Base-by-base conservation (phyloP, 306 rosid genomes). In the Lupinus albus region DNA sequence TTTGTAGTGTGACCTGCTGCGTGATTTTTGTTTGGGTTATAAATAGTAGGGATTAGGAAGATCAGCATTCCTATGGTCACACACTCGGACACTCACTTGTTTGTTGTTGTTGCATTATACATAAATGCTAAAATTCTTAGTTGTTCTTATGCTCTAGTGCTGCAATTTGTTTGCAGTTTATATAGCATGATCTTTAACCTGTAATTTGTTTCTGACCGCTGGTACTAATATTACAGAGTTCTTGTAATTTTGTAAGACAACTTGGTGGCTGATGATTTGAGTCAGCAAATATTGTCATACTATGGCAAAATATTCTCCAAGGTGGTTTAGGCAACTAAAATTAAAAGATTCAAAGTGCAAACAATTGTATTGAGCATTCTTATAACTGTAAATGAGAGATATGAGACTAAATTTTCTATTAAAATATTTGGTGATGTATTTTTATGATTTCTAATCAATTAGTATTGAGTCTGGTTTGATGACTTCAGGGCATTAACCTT, bases 311-410 rank as follows among this genome's bases (percentile, higher is more conserved):
- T 42, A 39, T 74, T 62, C 50, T 33, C 47, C 44, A 18, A 5
- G 49, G 28, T 17, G 71, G 48, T 16, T 78, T 45, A 38, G 20
- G 56, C 11, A 30, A 58, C 35, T 53, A 17, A 60, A 33, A 14
- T 39, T 55, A 67, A 11, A 46, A 46, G 20, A 21, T 62, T 39
- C 14, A 8, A 64, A 41, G 33, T 20, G 15, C 2, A 3, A 11
- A 64, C 58, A n/a, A 63, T 77, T 70, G 42, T 18, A 18, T 47
- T 51, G 74, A 42, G 28, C 53, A 49, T 62, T 44, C 61, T 8
- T 13, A 18, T 7, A 21, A 28, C 55, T 28, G 69, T 76, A 6
- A 6, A 32, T 6, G 6, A 46, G 55, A 25, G 15, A 11, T 15
- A 14, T 47, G 50, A 28, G 17, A 15, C 61, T 35, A 12, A 50